These are phyloP conservation scores for Picea mariana DNA, from an alignment of 83 land plant species.

Conservation along the genomic window DNA sequence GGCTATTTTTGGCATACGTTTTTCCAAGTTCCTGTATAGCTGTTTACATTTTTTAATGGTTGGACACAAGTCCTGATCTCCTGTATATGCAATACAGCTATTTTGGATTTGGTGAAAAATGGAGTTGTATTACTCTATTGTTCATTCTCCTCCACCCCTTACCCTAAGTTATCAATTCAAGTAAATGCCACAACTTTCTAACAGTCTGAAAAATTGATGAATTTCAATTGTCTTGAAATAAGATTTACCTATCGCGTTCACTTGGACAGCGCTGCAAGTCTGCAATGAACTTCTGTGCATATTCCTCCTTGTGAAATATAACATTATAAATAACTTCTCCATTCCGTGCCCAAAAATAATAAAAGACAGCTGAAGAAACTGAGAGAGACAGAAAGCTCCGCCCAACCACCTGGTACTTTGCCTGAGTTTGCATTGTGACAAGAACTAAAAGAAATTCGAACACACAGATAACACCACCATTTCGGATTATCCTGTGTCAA, in stretches of 20 bases:
- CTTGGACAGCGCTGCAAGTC: constrained; percentile 8
- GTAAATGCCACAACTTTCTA: no score
- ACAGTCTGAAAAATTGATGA: no score
- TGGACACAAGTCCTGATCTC: no score
- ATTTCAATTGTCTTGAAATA: no score
- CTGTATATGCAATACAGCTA: no score
- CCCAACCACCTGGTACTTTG: constrained; percentile 21
- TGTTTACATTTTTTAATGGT: no score
- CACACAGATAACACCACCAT: constrained; percentile 28
- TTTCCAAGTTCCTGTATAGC: no score
- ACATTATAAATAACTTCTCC: constrained; percentile 23
- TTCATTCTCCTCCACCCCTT: no score
- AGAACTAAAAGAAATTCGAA: constrained; percentile 24
- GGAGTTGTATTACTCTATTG: no score
- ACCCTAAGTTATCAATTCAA: no score
- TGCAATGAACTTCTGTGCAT: constrained; percentile 15
- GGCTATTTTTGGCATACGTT: no score
- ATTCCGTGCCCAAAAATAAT: constrained; percentile 37
- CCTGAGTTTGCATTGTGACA: constrained; percentile 26
- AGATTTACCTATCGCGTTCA: constrained; percentile 6
- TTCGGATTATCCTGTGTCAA: constrained; percentile 26
- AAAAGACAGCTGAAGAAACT: constrained; percentile 29
- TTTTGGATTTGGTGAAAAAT: no score
- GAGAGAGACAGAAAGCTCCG: constrained; percentile 34
- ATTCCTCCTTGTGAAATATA: constrained; percentile 28